Evolutionary conservation across 2,329 filamentous ascomycete genomes (phyloP), one percentile per base, ranked within the genome.

Genomic region (Microthyrium microscopicum): DNA sequence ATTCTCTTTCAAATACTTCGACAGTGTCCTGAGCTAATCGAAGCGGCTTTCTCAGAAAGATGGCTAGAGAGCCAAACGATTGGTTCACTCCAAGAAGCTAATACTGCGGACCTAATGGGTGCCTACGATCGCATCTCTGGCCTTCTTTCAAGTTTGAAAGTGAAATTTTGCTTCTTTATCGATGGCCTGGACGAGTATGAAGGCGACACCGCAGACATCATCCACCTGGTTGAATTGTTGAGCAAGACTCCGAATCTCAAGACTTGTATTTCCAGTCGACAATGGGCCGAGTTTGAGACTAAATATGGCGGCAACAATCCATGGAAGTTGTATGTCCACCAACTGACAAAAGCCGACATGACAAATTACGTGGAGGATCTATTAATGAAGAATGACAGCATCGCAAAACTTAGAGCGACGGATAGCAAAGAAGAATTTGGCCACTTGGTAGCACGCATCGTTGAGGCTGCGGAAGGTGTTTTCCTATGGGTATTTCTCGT

Each of bases 401-500:
- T 26, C 13, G 16, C 8, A 11, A 34, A 18, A 9, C 26, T 9
- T 6, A 12, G 13, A 15, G 11, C n/a, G 26, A 18, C 19, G 7
- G 19, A 13, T 13, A 5, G 20, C 8, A 13, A 18, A 7, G 6
- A 20, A 8, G 5, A 17, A 16, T 19, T 33, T 7, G 24, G 17
- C n/a, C 30, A 24, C 12, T 28, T 34, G 20, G 9, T 17, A 9
- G 16, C 6, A 31, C n/a, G 13, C 11, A 36, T 33, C 17, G 34
- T 36, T n/a, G 15, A 20, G 22, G 42, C 25, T 34, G 26, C 44
- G 3, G 26, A 41, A n/a, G 41, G 46, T 3, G 46, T 49, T 3
- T 49, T 48, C 28, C 36, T 49, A 1, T 48, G 46, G 46, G 42
- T 44, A 5, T 15, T 20, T 8, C 39, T 49, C 9, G 46, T 44